A percentile compares a stretch with the other conserved stretches of the same genome.
These are phyloP conservation scores for Daldinia caldariorum DNA, from an alignment of 495 filamentous ascomycete species.

Conservation along the genomic window DNA sequence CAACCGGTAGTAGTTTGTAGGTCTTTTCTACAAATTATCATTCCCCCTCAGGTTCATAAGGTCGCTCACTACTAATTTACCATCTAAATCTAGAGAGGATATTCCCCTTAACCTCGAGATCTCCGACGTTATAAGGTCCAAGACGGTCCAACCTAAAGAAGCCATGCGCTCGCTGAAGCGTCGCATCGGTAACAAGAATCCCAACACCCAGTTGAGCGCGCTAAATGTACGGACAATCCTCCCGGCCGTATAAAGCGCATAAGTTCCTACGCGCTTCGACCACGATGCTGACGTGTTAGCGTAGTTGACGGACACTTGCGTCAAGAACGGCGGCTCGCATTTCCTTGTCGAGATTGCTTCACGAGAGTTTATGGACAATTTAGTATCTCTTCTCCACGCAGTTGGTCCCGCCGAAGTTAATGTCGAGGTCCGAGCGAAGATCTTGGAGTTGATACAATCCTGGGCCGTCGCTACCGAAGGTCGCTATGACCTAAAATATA, in stretches of 20 bases:
- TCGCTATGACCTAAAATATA: conserved; percentile 82
- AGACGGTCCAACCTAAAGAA: conserved; percentile 95
- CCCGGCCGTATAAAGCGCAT: background rate
- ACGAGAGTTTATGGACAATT: conserved; percentile 97
- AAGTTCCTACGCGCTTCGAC: background rate
- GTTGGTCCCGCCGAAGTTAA: conserved; percentile 80
- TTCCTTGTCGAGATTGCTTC: conserved; percentile 95
- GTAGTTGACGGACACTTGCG: conserved; percentile 92
- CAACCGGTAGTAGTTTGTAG: conserved; percentile 92
- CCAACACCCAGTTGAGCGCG: conserved; percentile 92
- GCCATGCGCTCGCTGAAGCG: conserved; percentile 96
- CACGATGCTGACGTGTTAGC: conserved; percentile 49
- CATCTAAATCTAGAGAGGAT: conserved; percentile 74
- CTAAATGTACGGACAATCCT: conserved; percentile 71
- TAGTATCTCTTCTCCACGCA: conserved; percentile 86
- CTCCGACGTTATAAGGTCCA: conserved; percentile 93
- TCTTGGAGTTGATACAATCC: conserved; percentile 89
- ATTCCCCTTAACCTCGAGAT: conserved; percentile 97
- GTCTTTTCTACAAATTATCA: conserved; percentile 31
- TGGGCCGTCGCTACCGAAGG: conserved; percentile 94
- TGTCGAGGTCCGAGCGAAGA: conserved; percentile 84
- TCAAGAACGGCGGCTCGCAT: conserved; percentile 97
- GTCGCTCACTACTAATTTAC: conserved; percentile 8
- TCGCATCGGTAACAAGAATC: conserved; percentile 94
- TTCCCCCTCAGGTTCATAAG: conserved; percentile 2